Conservation (phyloP, 2,329 filamentous ascomycete genomes). For the Dichotomopilus funicola region DNA sequence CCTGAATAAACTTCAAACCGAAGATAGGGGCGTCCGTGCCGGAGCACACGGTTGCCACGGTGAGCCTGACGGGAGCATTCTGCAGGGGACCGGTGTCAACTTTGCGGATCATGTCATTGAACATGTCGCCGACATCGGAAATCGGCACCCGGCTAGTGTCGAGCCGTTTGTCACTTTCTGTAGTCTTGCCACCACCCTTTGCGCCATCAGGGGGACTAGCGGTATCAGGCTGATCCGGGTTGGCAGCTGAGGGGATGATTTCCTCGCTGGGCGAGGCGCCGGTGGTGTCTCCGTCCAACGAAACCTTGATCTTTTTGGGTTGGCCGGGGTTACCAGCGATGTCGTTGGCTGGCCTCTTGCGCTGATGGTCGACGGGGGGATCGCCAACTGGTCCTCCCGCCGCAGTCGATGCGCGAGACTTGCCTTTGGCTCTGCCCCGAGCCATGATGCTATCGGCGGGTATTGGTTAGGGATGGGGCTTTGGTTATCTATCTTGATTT, state of each 20-base stretch:
- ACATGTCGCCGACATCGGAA: conserved; percentile 24
- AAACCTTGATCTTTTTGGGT: not conserved
- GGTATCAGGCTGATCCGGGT: not conserved
- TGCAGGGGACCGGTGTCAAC: not conserved
- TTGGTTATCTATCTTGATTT: not conserved
- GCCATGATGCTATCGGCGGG: not conserved
- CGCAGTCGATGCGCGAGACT: not conserved
- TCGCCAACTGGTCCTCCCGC: not conserved
- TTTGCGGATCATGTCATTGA: conserved; percentile 25
- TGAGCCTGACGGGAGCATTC: conserved; percentile 5
- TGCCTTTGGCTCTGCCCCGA: no score
- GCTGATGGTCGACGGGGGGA: not conserved
- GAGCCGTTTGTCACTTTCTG: conserved; percentile 2
- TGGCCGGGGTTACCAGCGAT: not conserved
- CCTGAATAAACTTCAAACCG: conserved; percentile 51
- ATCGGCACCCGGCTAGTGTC: conserved; percentile 23
- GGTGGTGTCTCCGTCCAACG: not conserved
- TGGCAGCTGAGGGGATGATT: not conserved
- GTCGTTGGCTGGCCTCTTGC: not conserved
- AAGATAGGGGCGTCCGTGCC: conserved; percentile 71
- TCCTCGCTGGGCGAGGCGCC: not conserved
- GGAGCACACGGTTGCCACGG: conserved; percentile 66
- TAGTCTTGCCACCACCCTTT: not conserved
- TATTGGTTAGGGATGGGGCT: conserved; percentile 1
- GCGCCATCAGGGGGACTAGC: not conserved